phyloP scores from a whole-genome alignment of 148 eudicot genomes.

The Rhododendron vialii region DNA sequence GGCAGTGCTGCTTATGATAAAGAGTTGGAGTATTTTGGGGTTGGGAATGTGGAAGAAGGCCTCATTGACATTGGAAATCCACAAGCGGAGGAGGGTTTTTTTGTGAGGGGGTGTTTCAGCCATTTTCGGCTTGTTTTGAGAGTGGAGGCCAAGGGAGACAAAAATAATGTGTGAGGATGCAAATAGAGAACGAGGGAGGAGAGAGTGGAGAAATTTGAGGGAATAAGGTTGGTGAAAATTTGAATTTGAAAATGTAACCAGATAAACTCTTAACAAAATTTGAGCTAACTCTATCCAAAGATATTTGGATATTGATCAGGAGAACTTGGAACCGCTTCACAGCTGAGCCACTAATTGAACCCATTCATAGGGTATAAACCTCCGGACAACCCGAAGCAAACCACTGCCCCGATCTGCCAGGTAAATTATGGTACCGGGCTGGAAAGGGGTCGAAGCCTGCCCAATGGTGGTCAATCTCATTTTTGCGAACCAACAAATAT shows the following conservation, averaged over 20 bases:
- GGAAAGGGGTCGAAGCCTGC: too few species aligned
- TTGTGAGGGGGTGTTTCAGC: background rate
- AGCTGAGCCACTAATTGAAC: too few species aligned
- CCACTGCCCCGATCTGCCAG: too few species aligned
- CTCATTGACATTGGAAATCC: background rate
- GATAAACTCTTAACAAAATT: background rate
- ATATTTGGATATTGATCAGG: too few species aligned
- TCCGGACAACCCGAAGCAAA: too few species aligned
- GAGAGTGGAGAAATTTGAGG: background rate
- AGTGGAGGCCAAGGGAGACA: background rate
- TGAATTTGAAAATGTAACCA: background rate
- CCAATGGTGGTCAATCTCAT: background rate
- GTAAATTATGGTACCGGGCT: too few species aligned
- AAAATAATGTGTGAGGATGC: background rate
- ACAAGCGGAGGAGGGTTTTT: background rate
- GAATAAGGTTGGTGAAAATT: background rate
- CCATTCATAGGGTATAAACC: too few species aligned
- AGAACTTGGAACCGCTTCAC: too few species aligned
- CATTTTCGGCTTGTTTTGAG: background rate
- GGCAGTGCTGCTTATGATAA: constrained; percentile 6
- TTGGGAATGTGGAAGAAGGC: constrained; percentile 2
- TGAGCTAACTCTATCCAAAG: background rate
- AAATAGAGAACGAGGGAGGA: too few species aligned
- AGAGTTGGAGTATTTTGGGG: constrained; percentile 5
- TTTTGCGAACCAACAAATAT: background rate